Base-by-base conservation (phyloP, 805 yeast species). In the Wickerhamiella dianesei region DNA sequence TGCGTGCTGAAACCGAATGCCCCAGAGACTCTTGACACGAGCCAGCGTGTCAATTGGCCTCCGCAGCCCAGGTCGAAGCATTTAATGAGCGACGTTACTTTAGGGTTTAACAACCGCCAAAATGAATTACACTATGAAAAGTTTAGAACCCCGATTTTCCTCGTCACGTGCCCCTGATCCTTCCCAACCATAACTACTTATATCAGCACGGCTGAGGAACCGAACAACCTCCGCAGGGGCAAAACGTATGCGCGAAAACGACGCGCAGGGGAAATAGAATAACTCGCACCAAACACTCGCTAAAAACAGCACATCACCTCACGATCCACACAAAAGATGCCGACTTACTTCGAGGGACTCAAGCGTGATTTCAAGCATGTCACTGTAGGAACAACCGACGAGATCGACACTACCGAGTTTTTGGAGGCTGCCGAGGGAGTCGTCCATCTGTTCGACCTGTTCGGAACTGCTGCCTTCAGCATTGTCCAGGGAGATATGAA, bases 401-500 rank as follows among this genome's bases (percentile, higher is more conserved):
- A 82, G 63, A 71, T 86, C 60, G 70, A 80, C 57, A 85, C 96
- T 16, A 67, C 79, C 17, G 79, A 77, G 57, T 86, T 86, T 59
- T 71, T 86, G 52, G 85, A 78, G 59, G 95, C 96, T 13, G 70
- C 92, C 17, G 92, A 80, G 66, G 80, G 94, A 9, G 70, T 86
- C 50, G 85, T 86, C 56, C 79, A 81, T 63, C 70, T 87, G 52
- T 87, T 86, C 62, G 77, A 86, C 62, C 70, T 86, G 43, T 71
- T 86, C 53, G 94, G 94, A 20, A 82, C 92, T 18, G 69, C 92
- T 29, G 94, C 95, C 13, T 86, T 86, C 58, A 64, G 77, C 14
- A 86, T 83, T 37, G 95, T 86, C 48, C 94, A 84, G 62, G 80
- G 72, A 54, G 96, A 86, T 63, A 79, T 86, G 83, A 79, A 75